Evolutionary conservation across 1,284 basidiomycete species (phyloP), one percentile per base, ranked within the genome.

Genomic region (Marasmius oreades): DNA sequence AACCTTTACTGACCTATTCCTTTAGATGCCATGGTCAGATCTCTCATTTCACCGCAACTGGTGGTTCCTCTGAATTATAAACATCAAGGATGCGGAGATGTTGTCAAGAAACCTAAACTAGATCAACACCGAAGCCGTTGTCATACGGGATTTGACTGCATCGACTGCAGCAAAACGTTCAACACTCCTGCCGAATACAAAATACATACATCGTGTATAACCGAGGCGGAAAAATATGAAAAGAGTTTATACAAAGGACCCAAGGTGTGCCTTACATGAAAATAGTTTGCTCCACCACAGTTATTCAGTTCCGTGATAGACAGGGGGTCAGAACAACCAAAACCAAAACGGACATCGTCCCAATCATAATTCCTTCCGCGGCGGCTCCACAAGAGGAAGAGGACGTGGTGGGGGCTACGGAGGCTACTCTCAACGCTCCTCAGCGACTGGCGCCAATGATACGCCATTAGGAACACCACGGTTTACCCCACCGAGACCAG

Each of bases 181-280:
- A 74, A 81, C 47, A 79, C 79, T 11, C 86, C 86, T 2, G 78
- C 79, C 7, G 84, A 93, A 58, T 95, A 86, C 79, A 93, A 92
- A 70, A 73, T 71, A 1, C 93, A 96, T 68, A 95, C 90, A 12
- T 78, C 82, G 23, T 96, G 93, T 69, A 86, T 96, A 51, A 85
- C 81, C 54, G 93, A 96, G 73, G 93, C 91, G 3, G 90, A 96
- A 69, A 95, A 95, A 70, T 95, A 96, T 67, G 86, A 96, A 74
- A 92, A 92, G 67, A 75, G 78, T 55, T 69, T 95, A 52, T 95
- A 94, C 72, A 90, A 90, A 69, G 90, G 88, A 20, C 81, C 85
- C 5, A 90, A 88, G 71, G 75, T 73, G 58, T 80, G 28, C 20
- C 39, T 6, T 20, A 3, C 11, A n/a, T 14, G n/a, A n/a, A n/a